Evolutionary conservation across 805 yeast genomes (phyloP).

Genomic region (Kurtzmaniella fragi): DNA sequence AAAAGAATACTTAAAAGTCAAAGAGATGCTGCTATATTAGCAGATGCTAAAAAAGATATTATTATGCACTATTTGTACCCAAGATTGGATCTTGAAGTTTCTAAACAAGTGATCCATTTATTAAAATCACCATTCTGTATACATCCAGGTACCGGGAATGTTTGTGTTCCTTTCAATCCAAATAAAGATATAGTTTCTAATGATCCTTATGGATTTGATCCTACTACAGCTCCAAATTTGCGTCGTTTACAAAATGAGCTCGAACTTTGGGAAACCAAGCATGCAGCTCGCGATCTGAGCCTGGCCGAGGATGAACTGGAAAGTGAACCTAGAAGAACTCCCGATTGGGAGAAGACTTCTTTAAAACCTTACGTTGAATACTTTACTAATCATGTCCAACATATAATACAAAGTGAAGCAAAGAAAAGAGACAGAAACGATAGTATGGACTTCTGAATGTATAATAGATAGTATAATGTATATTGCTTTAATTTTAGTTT

Average conservation of each 20-base stretch:
- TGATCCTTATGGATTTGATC: constrained; percentile 59
- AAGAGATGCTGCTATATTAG: constrained; percentile 44
- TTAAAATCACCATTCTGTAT: constrained; percentile 95
- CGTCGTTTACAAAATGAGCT: constrained; percentile 59
- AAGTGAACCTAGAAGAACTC: constrained; percentile 15
- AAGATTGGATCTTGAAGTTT: constrained; percentile 87
- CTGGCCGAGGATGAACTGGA: constrained; percentile 19
- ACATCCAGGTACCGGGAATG: constrained; percentile 93
- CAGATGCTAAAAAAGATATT: constrained; percentile 76
- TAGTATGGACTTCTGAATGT: constrained; percentile 23
- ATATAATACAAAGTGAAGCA: constrained; percentile 51
- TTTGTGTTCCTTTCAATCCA: constrained; percentile 84
- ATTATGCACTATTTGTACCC: constrained; percentile 83
- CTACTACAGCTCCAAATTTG: constrained; percentile 74
- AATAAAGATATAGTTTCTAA: constrained; percentile 25
- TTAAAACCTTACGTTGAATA: constrained; percentile 65
- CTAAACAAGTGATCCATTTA: constrained; percentile 84
- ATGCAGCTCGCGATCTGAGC: constrained; percentile 23
- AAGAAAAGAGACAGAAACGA: constrained; percentile 31
- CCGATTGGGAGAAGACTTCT: constrained; percentile 60
- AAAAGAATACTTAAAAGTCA: constrained; percentile 41
- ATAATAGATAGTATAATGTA: background rate
- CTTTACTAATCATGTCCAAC: constrained; percentile 59
- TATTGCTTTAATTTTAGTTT: too few species aligned
- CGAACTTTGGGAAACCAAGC: constrained; percentile 42